These are phyloP conservation scores for Graphilbum sp. DNA, from an alignment of 2,329 filamentous ascomycete genomes.

Conservation along the genomic window DNA sequence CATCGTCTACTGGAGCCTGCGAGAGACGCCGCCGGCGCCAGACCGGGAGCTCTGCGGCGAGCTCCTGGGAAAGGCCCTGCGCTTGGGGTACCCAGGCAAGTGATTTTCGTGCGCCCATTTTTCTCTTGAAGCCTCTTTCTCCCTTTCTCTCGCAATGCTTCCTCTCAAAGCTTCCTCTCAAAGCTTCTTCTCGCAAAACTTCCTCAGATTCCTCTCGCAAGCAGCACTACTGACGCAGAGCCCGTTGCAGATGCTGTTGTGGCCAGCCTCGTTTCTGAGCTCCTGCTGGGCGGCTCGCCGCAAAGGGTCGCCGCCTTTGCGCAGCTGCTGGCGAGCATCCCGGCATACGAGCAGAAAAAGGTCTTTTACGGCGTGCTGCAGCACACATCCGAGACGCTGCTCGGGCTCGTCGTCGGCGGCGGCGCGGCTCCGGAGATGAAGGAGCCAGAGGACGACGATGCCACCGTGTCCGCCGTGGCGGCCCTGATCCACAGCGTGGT, in stretches of 20 bases:
- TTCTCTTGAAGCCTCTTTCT: too few relatives aligned
- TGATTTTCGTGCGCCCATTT: background rate
- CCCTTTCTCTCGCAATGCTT: background rate
- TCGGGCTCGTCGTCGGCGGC: slow-evolving; percentile 18
- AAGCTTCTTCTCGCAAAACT: too few relatives aligned
- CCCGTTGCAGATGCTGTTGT: slow-evolving; percentile 25
- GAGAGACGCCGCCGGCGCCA: slow-evolving; percentile 2
- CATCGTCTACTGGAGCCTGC: slow-evolving; percentile 29
- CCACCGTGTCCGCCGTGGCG: slow-evolving; percentile 38
- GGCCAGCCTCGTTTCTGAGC: slow-evolving; percentile 16
- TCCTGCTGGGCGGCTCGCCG: slow-evolving; percentile 13
- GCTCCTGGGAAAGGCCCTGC: slow-evolving; percentile 43
- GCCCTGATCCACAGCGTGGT: slow-evolving; percentile 36
- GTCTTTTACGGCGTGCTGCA: slow-evolving; percentile 23
- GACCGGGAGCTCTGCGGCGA: slow-evolving; percentile 25
- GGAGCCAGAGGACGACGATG: too few relatives aligned
- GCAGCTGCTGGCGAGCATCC: slow-evolving; percentile 19
- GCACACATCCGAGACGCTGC: slow-evolving; percentile 27
- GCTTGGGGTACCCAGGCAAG: slow-evolving; percentile 57
- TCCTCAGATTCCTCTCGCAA: too few relatives aligned
- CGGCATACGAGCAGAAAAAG: slow-evolving; percentile 26
- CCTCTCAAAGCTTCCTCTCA: too few relatives aligned
- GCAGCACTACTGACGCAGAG: too few relatives aligned
- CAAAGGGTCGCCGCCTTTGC: slow-evolving; percentile 12
- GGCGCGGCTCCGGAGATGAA: too few relatives aligned